Conservation (phyloP, 805 yeast genomes). For the Vanderwaltozyma verrucispora region DNA sequence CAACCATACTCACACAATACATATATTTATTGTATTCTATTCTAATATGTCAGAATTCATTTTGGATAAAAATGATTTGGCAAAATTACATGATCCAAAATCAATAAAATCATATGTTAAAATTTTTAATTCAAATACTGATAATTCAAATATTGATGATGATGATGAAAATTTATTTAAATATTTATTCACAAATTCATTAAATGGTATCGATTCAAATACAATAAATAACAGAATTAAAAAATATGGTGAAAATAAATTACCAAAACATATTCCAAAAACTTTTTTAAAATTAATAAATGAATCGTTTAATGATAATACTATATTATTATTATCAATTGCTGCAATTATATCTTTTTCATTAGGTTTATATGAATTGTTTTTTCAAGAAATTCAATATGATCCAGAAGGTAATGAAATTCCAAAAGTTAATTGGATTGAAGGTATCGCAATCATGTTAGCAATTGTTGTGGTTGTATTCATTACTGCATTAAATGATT, state of each 20-base stretch:
- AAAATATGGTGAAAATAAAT: slow-evolving; percentile 56
- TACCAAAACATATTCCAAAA: slow-evolving; percentile 67
- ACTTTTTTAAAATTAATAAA: slow-evolving; percentile 57
- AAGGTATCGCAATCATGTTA: slow-evolving; percentile 92
- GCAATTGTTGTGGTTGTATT: slow-evolving; percentile 85
- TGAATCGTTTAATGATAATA: slow-evolving; percentile 87
- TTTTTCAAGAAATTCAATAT: slow-evolving; percentile 68
- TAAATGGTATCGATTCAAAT: slow-evolving; percentile 12
- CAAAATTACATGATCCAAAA: slow-evolving; percentile 26
- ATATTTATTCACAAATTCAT: slow-evolving; percentile 15
- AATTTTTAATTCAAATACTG: slow-evolving; percentile 15
- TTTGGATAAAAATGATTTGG: slow-evolving; percentile 9
- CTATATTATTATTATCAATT: slow-evolving; percentile 65
- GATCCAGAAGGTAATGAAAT: slow-evolving; percentile 68
- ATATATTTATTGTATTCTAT: too few relatives aligned
- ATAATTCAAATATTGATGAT: too few relatives aligned
- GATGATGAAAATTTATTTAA: slow-evolving; percentile 13
- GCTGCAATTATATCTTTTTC: slow-evolving; percentile 89
- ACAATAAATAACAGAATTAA: slow-evolving; percentile 9
- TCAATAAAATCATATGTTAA: slow-evolving; percentile 18
- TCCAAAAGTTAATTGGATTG: slow-evolving; percentile 96
- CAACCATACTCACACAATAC: too few relatives aligned
- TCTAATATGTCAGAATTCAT: neutral
- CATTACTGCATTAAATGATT: slow-evolving; percentile 94
- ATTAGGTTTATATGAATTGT: slow-evolving; percentile 83